Base-by-base conservation (phyloP, 2,329 filamentous ascomycete genomes). In the Hawksworthiomyces lignivorus region DNA sequence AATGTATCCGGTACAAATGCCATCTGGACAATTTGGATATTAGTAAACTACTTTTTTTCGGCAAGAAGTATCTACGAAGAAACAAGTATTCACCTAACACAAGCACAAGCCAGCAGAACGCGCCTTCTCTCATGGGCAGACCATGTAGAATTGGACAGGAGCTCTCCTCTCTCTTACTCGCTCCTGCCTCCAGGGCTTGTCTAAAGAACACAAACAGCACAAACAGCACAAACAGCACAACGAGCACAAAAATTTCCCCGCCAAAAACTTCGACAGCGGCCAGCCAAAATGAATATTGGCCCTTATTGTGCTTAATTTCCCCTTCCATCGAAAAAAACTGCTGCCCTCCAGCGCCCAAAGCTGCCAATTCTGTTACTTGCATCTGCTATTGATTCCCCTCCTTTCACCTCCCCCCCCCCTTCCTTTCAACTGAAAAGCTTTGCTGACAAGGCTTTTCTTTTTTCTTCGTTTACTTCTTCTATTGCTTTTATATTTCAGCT, bases 261-360 rank as follows among this genome's bases (percentile, higher is more conserved):
- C 43, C 36, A 41, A 41, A 45, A 45, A 19, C 30, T 34, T 29
- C 18, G 31, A 31, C 24, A 18, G 20, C 33, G 36, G 42, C 42
- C 36, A 36, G 36, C 42, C 24, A 26, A 12, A 8, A 26, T 8
- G 8, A 26, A 26, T 12, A 26, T 8, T 8, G 24, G 24, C 8
- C 24, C 24, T 26, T 26, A n/a, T n/a, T n/a, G n/a, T 34, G 28
- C 39, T 34, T 36, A 40, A 24, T 17, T 32, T 22, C 33, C 34
- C 37, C 22, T 22, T 21, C 9, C 32, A 36, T 20, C 32, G 26
- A 24, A 18, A n/a, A 44, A 45, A 32, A 45, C 38, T n/a, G n/a
- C n/a, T n/a, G n/a, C n/a, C n/a, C 43, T 41, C 20, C 43, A 37
- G 39, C 34, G n/a, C n/a, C n/a, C n/a, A n/a, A n/a, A n/a, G n/a